phyloP scores from a whole-genome alignment of 2,329 filamentous ascomycete species.

The Lachnellula occidentalis region DNA sequence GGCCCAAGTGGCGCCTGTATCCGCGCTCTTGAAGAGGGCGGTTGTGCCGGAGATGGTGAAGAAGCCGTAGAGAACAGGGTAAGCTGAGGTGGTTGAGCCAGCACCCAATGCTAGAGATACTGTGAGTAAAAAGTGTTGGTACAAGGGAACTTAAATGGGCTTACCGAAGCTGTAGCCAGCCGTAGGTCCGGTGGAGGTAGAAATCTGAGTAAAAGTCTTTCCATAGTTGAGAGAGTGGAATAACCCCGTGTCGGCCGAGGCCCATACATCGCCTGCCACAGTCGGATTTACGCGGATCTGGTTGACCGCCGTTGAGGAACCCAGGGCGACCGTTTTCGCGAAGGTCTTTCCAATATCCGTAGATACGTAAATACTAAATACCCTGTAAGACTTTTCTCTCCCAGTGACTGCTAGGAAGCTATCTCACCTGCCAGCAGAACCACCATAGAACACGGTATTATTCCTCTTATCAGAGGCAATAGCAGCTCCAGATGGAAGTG shows the following conservation, averaged over 20 bases:
- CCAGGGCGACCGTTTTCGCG: slow-evolving; percentile 34
- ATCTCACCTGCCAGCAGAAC: slow-evolving; percentile 33
- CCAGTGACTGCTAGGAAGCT: neutral
- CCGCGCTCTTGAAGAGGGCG: slow-evolving; percentile 25
- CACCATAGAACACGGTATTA: slow-evolving; percentile 48
- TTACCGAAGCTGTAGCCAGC: slow-evolving; percentile 9
- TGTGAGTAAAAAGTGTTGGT: neutral
- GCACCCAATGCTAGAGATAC: slow-evolving; percentile 23
- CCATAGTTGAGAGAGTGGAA: slow-evolving; percentile 50
- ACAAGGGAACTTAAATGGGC: neutral
- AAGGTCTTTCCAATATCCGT: slow-evolving; percentile 44
- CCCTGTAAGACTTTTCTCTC: too few relatives aligned
- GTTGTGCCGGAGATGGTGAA: slow-evolving; percentile 24
- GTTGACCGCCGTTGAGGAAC: slow-evolving; percentile 43
- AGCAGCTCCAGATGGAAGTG: slow-evolving; percentile 38
- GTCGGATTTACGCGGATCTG: slow-evolving; percentile 52
- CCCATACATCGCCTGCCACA: slow-evolving; percentile 54
- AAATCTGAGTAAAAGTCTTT: slow-evolving; percentile 38
- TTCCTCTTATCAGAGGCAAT: slow-evolving; percentile 51
- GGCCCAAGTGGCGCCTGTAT: slow-evolving; percentile 27
- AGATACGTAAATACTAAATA: slow-evolving; percentile 42
- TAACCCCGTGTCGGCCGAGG: slow-evolving; percentile 49
- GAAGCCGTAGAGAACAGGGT: slow-evolving; percentile 27
- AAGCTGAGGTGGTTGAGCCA: slow-evolving; percentile 12
- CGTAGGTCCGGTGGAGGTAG: slow-evolving; percentile 1